These are phyloP conservation scores for Podaxis sp. DNA, from an alignment of 768 basidiomycete genomes.

Conservation along the genomic window DNA sequence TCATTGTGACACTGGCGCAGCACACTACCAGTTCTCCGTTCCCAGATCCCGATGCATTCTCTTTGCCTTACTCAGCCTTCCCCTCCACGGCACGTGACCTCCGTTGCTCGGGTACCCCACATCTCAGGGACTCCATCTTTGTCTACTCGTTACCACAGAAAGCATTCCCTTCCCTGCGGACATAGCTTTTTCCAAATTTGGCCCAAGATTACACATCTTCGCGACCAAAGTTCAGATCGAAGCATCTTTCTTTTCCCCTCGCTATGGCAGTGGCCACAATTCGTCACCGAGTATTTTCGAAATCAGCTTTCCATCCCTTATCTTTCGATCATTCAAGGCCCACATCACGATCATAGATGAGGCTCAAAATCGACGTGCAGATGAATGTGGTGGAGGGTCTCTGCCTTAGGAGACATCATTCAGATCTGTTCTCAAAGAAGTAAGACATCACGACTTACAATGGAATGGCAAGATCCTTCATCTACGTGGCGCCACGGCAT, in stretches of 20 bases:
- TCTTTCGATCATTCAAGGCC: neutral
- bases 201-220: neutral
- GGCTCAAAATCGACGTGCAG: neutral
- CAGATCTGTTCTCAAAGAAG: neutral
- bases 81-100: conserved; percentile 1
- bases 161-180: neutral
- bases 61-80: neutral
- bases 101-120: conserved; percentile 1
- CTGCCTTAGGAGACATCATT: neutral
- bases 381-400: neutral
- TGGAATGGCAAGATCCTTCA: conserved; percentile 4
- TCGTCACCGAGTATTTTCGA: neutral
- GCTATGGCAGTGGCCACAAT: neutral
- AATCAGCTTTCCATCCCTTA: neutral
- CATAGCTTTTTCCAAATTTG: neutral
- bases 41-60: neutral
- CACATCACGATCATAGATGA: neutral
- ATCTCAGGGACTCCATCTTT: neutral
- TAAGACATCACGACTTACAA: neutral
- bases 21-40: neutral
- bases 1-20: neutral
- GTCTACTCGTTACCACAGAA: neutral
- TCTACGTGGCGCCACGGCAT: neutral
- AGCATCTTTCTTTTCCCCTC: neutral
- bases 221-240: neutral